These are phyloP conservation scores for Thraustochytrium sp. DNA, from an alignment of 352 stramenopile species.

Conservation along the genomic window DNA sequence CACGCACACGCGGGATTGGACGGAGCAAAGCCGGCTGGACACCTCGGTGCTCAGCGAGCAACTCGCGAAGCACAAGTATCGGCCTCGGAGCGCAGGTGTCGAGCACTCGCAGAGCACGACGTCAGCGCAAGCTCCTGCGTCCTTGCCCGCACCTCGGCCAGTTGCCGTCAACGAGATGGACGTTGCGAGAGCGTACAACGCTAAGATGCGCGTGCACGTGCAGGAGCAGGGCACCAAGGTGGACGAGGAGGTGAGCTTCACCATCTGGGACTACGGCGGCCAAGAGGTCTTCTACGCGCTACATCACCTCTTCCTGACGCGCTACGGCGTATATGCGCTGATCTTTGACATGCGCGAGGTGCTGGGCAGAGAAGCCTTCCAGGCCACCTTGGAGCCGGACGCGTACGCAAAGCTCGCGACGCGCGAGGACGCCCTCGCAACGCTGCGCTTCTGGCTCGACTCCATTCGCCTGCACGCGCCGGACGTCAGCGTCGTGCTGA, in stretches of 20 bases:
- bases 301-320: constrained; percentile 19
- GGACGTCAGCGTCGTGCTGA: not conserved
- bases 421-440: not conserved
- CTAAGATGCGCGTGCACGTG: not conserved
- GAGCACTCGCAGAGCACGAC: too few relatives aligned
- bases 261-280: constrained; percentile 33
- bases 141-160: too few relatives aligned
- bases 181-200: not conserved
- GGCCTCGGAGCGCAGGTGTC: too few relatives aligned
- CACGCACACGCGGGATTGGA: constrained; percentile 14
- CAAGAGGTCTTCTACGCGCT: constrained; percentile 39
- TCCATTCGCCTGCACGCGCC: constrained; percentile 2
- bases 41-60: not conserved
- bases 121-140: too few relatives aligned
- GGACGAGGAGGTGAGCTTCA: constrained; percentile 15
- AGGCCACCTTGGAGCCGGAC: too few relatives aligned
- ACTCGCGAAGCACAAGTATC: not conserved
- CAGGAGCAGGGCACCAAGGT: not conserved
- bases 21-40: not conserved
- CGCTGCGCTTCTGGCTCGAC: constrained; percentile 16
- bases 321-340: not conserved
- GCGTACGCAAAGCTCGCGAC: not conserved
- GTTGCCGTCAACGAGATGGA: not conserved
- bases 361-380: not conserved
- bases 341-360: constrained; percentile 35